These are phyloP conservation scores for Candida dubliniensis DNA, from an alignment of 1,139 yeast species.

Conservation along the genomic window DNA sequence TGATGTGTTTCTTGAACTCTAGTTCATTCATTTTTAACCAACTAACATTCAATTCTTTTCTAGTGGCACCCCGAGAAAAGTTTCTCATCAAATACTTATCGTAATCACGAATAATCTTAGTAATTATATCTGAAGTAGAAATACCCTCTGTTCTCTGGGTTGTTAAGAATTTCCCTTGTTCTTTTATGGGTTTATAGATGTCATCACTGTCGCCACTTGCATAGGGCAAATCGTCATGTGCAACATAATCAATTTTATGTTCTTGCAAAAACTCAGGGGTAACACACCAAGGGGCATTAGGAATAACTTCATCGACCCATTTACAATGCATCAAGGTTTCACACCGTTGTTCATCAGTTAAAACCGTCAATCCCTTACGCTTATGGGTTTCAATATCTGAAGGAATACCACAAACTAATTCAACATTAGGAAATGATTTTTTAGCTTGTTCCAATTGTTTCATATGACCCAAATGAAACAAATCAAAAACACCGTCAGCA, in stretches of 20 bases:
- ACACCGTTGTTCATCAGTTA: conserved; percentile 81
- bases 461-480: conserved; percentile 97
- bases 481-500: conserved; percentile 97
- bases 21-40: conserved; percentile 97
- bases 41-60: conserved; percentile 92
- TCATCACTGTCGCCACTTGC: conserved; percentile 86
- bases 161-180: conserved; percentile 83
- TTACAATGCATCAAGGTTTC: conserved; percentile 87
- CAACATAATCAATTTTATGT: conserved; percentile 91
- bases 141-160: conserved; percentile 97
- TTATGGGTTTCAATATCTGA: conserved; percentile 88
- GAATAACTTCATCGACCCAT: conserved; percentile 97
- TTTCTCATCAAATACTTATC: conserved; percentile 96
- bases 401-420: conserved; percentile 88
- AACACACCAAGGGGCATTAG: conserved; percentile 94
- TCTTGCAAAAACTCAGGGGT: conserved; percentile 74
- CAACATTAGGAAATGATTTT: conserved; percentile 82
- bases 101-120: conserved; percentile 90
- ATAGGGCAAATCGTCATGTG: conserved; percentile 96
- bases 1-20: conserved; percentile 86
- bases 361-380: conserved; percentile 88
- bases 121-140: conserved; percentile 92
- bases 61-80: conserved; percentile 95
- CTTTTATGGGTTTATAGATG: conserved; percentile 88
- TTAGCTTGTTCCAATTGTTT: conserved; percentile 95